A percentile compares a stretch with the other conserved stretches of the same genome.
Conservation (phyloP, 768 basidiomycete genomes). For the Panaeolus cyanescens region DNA sequence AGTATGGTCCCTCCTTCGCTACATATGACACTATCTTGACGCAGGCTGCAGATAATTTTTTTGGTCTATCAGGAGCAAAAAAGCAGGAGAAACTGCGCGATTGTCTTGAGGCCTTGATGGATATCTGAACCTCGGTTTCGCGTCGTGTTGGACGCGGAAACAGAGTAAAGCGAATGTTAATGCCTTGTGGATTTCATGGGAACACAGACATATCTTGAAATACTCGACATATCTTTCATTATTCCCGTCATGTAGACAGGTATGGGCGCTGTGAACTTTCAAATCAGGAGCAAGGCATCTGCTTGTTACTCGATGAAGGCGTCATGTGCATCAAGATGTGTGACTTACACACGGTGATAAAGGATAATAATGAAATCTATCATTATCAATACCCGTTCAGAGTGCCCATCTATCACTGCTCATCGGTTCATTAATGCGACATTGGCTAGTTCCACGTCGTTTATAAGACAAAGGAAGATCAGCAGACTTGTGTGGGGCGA, state of each 20-base stretch:
- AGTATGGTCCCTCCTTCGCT: not conserved
- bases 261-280: not conserved
- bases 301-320: not conserved
- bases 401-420: not conserved
- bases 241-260: not conserved
- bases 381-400: not conserved
- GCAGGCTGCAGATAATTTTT: not conserved
- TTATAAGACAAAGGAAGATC: no score
- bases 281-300: not conserved
- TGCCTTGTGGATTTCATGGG: not conserved
- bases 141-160: not conserved
- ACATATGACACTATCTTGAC: not conserved
- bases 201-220: not conserved
- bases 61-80: not conserved
- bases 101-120: not conserved
- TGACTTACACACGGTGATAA: not conserved
- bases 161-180: not conserved
- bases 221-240: not conserved
- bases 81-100: not conserved
- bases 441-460: no score
- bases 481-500: no score
- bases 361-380: not conserved
- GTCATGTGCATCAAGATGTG: not conserved
- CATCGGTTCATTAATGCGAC: no score
- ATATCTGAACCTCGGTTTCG: constrained; percentile 2